Conservation (phyloP, 2,329 filamentous ascomycete species). For the Xylariaceae sp. region DNA sequence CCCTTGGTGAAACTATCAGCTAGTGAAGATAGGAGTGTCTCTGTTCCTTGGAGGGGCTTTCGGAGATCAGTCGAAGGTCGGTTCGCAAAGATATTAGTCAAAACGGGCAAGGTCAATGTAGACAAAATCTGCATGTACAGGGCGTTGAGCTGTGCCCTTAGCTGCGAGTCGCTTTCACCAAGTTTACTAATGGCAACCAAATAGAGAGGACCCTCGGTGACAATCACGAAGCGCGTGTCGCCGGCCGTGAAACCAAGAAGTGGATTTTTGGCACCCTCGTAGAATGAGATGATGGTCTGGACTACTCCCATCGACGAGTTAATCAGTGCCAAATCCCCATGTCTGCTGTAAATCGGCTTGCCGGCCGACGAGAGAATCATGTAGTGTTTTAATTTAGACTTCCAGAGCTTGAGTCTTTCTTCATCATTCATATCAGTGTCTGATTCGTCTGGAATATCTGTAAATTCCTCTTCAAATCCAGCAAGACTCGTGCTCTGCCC, state of each 20-base stretch:
- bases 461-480: constrained; percentile 73
- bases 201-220: constrained; percentile 81
- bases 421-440: constrained; percentile 45
- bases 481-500: constrained; percentile 47
- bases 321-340: constrained; percentile 83
- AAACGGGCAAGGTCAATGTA: constrained; percentile 80
- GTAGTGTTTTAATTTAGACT: constrained; percentile 92
- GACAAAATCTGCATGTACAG: constrained; percentile 98
- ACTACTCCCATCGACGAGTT: constrained; percentile 93
- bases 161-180: constrained; percentile 84
- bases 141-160: constrained; percentile 82
- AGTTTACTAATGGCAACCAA: constrained; percentile 89
- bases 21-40: constrained; percentile 81
- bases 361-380: constrained; percentile 93
- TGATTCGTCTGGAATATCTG: constrained; percentile 57
- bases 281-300: constrained; percentile 97
- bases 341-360: constrained; percentile 94
- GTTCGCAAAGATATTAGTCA: constrained; percentile 81
- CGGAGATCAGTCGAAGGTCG: constrained; percentile 92
- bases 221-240: constrained; percentile 76
- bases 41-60: constrained; percentile 84
- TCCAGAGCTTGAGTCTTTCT: constrained; percentile 68
- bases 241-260: constrained; percentile 84
- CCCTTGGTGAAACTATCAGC: constrained; percentile 93
- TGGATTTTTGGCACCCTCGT: constrained; percentile 71